Conservation (phyloP, 2,329 filamentous ascomycete species). For the Aureobasidium leucospermi region DNA sequence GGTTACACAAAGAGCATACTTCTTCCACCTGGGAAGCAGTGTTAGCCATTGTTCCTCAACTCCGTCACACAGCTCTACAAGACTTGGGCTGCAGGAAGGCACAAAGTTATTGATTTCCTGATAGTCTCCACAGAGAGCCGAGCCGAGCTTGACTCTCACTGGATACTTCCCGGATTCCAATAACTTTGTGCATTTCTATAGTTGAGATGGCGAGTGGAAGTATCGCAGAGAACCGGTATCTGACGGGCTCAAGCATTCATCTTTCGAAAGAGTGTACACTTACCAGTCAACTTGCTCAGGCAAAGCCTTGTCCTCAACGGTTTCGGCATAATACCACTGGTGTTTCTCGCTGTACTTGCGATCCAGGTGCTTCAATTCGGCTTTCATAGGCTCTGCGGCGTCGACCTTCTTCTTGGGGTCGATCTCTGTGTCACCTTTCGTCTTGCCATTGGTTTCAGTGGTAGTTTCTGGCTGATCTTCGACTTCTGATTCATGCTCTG, state of each 20-base stretch:
- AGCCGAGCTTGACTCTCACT: no score
- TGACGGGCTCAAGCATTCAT: neutral
- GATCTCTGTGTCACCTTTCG: neutral
- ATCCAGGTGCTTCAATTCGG: slow-evolving; percentile 22
- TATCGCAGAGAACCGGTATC: no score
- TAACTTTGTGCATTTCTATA: no score
- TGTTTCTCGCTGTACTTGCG: slow-evolving; percentile 23
- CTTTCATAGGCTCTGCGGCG: slow-evolving; percentile 17
- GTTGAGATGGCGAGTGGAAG: no score
- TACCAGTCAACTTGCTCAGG: slow-evolving; percentile 23
- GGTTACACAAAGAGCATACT: slow-evolving; percentile 20
- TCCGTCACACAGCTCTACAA: no score
- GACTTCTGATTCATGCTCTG: neutral
- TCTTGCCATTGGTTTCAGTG: neutral
- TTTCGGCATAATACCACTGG: slow-evolving; percentile 23
- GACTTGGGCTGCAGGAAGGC: no score
- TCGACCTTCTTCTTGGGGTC: slow-evolving; percentile 1
- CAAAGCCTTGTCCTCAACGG: slow-evolving; percentile 20
- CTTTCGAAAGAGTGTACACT: neutral
- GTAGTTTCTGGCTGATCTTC: neutral
- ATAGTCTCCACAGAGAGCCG: no score
- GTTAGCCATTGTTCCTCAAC: no score
- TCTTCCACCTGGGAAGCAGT: slow-evolving; percentile 18
- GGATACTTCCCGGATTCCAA: no score
- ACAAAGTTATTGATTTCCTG: no score